phyloP scores from a whole-genome alignment of 2,329 filamentous ascomycete species.

The Microascus cirrosus region DNA sequence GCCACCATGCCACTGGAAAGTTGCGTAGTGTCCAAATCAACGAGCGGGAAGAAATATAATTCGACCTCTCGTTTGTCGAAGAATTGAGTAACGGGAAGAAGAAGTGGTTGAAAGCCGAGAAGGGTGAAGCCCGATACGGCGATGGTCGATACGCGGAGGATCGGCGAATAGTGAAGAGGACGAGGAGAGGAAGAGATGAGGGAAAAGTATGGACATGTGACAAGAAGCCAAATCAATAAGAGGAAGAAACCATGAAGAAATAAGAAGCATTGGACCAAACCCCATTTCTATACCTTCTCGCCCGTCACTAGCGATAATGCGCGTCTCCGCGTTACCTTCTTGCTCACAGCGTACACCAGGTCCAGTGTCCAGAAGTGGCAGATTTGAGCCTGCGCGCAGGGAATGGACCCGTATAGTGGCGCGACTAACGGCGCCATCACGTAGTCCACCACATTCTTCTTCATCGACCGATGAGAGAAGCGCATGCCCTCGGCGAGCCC shows the following conservation, averaged over 20 bases:
- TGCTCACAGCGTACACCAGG: slow-evolving; percentile 60
- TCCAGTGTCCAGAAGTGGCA: slow-evolving; percentile 61
- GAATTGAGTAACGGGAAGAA: not conserved
- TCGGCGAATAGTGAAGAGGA: not conserved
- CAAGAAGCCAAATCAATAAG: not conserved
- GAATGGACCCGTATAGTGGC: slow-evolving; percentile 56
- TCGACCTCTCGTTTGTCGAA: not conserved
- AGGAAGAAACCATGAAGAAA: not conserved
- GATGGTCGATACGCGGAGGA: slow-evolving; percentile 1
- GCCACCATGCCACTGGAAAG: not conserved
- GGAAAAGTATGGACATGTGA: slow-evolving; percentile 1
- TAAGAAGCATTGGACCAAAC: not conserved
- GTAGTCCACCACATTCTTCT: slow-evolving; percentile 50
- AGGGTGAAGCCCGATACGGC: not conserved
- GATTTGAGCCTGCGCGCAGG: slow-evolving; percentile 55
- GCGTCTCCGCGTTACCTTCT: slow-evolving; percentile 45
- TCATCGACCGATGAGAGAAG: slow-evolving; percentile 47
- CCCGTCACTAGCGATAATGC: not conserved
- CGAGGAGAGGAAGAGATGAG: slow-evolving; percentile 1
- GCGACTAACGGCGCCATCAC: slow-evolving; percentile 56
- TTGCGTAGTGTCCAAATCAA: not conserved
- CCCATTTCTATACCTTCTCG: slow-evolving; percentile 1
- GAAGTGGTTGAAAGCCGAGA: not conserved
- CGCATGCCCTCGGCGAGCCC: slow-evolving; percentile 54
- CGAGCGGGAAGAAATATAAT: not conserved